Base-by-base conservation (phyloP, 805 yeast genomes). In the Pichia exigua region DNA sequence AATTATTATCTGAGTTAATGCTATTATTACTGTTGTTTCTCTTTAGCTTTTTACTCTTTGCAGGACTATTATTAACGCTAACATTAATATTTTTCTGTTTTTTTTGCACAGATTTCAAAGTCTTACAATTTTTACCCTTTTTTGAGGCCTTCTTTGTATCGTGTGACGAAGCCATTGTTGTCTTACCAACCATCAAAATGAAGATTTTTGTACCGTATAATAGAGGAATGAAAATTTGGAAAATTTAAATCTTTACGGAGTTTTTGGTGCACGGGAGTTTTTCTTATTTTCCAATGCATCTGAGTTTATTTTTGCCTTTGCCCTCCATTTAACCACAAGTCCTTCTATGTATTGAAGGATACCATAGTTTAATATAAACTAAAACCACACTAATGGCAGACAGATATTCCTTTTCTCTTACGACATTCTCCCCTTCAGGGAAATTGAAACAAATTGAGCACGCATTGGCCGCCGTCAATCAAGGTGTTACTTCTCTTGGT, bases 341-440 rank as follows among this genome's bases (percentile, higher is more conserved):
- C 20, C n/a, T 17, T 35, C 11, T n/a, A 6, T 35, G 18, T 35
- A 35, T 35, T 35, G 12, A 3, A n/a, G 17, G 2, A n/a, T 3
- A 35, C 13, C n/a, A n/a, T n/a, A n/a, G n/a, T 6, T 7, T 11
- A 35, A 35, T 35, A 35, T n/a, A 35, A 11, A 35, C 39, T 9
- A n/a, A 35, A 17, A 35, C 39, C 9, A 32, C 10, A 1, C 13
- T 27, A 41, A 94, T 94, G 98, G 96, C 99, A 54, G 99, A 94
- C 70, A 83, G 99, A 78, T 94, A 94, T 72, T 90, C 98, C 21
- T 94, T 94, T 67, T 94, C 99, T 24, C 78, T 94, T 56, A 94
- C 99, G 26, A 94, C 99, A 18, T 94, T 94, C 69, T 92, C 98
- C 47, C 99, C 99, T 65, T 87, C 96, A 70, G 99, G 99, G 60